Conservation (phyloP, 768 basidiomycete genomes). For the Boletus barrowsii region DNA sequence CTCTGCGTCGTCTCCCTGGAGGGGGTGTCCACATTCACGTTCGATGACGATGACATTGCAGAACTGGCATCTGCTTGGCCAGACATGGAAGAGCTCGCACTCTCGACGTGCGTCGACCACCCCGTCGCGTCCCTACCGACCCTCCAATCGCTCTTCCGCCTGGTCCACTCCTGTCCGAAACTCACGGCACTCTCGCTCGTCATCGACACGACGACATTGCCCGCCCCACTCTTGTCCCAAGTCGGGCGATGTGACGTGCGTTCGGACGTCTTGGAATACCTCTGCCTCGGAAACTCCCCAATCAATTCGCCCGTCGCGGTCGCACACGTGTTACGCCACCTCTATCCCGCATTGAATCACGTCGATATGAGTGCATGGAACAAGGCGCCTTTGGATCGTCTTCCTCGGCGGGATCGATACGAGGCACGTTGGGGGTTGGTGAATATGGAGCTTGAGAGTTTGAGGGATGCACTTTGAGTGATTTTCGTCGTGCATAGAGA, state of each 20-base stretch:
- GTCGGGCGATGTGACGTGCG: background rate
- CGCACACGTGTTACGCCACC: constrained; percentile 4
- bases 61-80: constrained; percentile 21
- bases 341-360: constrained; percentile 19
- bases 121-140: constrained; percentile 20
- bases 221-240: no score
- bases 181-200: constrained; percentile 22
- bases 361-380: constrained; percentile 22
- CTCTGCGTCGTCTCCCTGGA: constrained; percentile 17
- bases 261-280: constrained; percentile 4
- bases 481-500: no score
- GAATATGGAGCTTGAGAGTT: constrained; percentile 10
- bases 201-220: constrained; percentile 14
- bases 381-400: constrained; percentile 7
- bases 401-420: constrained; percentile 11
- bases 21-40: constrained; percentile 10
- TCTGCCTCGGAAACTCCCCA: constrained; percentile 22
- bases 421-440: constrained; percentile 17
- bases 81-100: constrained; percentile 15
- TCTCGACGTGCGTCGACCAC: constrained; percentile 17
- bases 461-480: background rate
- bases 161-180: constrained; percentile 11
- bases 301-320: constrained; percentile 9
- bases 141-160: constrained; percentile 10
- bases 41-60: constrained; percentile 16